These are phyloP conservation scores for Plantago rigida DNA, from an alignment of 305 asterid genomes.

Conservation along the genomic window DNA sequence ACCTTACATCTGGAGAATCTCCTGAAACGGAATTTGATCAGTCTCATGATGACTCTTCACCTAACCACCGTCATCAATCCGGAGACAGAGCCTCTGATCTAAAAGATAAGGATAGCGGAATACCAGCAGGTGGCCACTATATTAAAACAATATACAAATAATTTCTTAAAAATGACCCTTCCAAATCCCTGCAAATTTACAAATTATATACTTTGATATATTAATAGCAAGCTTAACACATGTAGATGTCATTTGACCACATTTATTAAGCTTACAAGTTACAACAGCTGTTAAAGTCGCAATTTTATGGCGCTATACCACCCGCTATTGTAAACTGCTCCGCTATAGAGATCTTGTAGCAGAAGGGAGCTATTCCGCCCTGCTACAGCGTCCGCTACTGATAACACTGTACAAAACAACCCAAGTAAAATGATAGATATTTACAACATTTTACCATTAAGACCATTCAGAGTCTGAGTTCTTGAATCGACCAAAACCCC, in stretches of 20 bases:
- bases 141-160: no score
- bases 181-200: background rate
- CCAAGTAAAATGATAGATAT: background rate
- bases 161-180: background rate
- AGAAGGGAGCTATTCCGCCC: background rate
- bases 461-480: constrained; percentile 36
- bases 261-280: no score
- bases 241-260: background rate
- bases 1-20: constrained; percentile 83
- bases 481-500: constrained; percentile 85
- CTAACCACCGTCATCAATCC: background rate
- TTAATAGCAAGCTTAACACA: background rate
- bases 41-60: constrained; percentile 15
- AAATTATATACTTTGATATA: background rate
- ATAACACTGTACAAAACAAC: background rate
- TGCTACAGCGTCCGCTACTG: background rate
- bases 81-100: background rate
- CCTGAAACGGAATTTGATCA: constrained; percentile 44
- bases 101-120: background rate
- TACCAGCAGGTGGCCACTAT: background rate
- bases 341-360: background rate
- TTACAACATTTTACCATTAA: constrained; percentile 39
- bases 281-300: no score
- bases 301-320: background rate
- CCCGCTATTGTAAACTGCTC: background rate